Evolutionary conservation across 208 protist genomes (phyloP), one percentile per base, ranked within the genome.

Genomic region (Trypanosoma boissoni): DNA sequence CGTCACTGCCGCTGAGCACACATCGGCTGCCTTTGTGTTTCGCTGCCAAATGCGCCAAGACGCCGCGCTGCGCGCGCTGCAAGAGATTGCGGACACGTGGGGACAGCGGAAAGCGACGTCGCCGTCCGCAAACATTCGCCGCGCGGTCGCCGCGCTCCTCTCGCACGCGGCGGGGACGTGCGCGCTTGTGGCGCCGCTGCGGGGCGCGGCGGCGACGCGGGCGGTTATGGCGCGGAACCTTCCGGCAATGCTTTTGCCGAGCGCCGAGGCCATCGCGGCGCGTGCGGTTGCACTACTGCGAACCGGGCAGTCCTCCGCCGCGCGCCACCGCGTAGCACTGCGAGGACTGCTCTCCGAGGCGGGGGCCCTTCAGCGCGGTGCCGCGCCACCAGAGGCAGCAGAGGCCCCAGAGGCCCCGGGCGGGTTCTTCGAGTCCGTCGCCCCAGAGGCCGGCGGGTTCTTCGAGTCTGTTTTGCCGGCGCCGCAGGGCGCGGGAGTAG

Each of bases 1-100:
- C 23, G 56, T 64, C 27, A 64, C 56, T n/a, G 51, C 56, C 1
- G 26, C 57, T 32, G 64, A 63, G 42, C 39, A 58, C 20, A 29
- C 57, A 10, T 54, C 64, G 18, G 64, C 55, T n/a, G 50, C 64
- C 10, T 64, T 71, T 57, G 16, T 59, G 12, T 71, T 59, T 42
- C 42, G 34, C n/a, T 63, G 55, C 31, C 55, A 71, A 20, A 50
- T 71, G 41, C 34, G 49, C 31, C 64, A 71, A 31, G 56, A 63
- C 20, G 50, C 52, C 21, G 50, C 62, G 18, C 51, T 71, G 18
- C 32, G 53, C 2, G 64, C 56, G 23, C 49, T 64, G 50, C 64
- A 64, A 16, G 48, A 20, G 27, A 59, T 71, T 26, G 39, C 58
- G 18, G 57, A 71, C 23, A 28, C 23, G 6, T 71, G 64, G 56